Percentiles rank a stretch among this genome's conserved stretches.
Evolutionary conservation across 116 monocot genomes (phyloP).

Genomic region (Iris pallida): DNA sequence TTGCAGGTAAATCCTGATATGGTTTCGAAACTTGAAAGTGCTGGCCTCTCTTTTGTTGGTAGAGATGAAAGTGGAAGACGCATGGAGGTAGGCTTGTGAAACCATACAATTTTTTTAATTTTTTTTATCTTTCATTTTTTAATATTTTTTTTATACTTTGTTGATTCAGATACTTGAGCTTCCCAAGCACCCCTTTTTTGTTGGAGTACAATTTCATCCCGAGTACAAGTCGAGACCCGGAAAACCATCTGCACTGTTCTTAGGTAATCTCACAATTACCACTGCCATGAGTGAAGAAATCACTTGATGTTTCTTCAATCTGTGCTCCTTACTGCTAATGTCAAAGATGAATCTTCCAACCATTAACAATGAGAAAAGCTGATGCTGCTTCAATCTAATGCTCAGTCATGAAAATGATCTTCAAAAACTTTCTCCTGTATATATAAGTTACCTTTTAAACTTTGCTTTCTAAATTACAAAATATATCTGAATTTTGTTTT

Average conservation of each 20-base stretch:
- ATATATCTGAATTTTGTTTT: too few relatives aligned
- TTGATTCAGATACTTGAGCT: conserved; percentile 49
- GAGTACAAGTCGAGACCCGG: conserved; percentile 61
- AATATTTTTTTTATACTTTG: background rate
- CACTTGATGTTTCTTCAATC: too few relatives aligned
- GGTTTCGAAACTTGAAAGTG: conserved; percentile 47
- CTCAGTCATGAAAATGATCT: too few relatives aligned
- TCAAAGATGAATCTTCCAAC: too few relatives aligned
- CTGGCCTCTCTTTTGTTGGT: conserved; percentile 54
- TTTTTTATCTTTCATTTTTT: background rate
- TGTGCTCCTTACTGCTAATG: too few relatives aligned
- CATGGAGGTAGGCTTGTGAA: conserved; percentile 46
- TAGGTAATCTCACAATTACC: conserved; percentile 25
- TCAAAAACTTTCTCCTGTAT: too few relatives aligned
- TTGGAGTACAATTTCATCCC: conserved; percentile 63
- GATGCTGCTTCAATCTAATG: too few relatives aligned
- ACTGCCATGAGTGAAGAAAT: too few relatives aligned
- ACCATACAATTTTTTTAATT: background rate
- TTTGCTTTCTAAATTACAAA: background rate
- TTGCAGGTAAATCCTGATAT: conserved; percentile 57
- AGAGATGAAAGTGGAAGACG: conserved; percentile 44
- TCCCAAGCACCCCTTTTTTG: conserved; percentile 42
- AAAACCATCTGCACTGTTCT: conserved; percentile 47
- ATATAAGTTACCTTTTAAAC: background rate
- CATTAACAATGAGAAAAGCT: too few relatives aligned